Evolutionary conservation across 805 yeast genomes (phyloP).

Genomic region (Cyberlindnera subsufficiens): DNA sequence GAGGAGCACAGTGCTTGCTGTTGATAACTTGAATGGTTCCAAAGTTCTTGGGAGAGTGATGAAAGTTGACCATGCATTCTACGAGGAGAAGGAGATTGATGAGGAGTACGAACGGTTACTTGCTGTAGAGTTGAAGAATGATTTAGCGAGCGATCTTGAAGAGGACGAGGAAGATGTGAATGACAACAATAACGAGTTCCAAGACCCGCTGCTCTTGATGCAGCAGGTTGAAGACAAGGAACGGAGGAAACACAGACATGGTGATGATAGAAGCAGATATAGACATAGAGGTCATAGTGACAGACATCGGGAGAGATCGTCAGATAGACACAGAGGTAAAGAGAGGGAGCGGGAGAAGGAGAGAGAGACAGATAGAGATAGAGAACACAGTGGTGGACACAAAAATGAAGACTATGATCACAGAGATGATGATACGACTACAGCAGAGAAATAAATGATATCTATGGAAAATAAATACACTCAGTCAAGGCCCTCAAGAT

Average conservation of each 20-base stretch:
- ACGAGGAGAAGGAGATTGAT: conserved; percentile 48
- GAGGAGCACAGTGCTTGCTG: conserved; percentile 74
- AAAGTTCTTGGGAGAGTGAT: conserved; percentile 43
- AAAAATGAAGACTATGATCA: conserved; percentile 2
- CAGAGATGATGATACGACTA: neutral
- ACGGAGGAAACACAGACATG: neutral
- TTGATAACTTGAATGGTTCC: conserved; percentile 81
- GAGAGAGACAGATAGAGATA: too few relatives aligned
- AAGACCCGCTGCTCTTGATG: conserved; percentile 22
- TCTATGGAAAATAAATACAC: neutral
- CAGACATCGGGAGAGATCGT: neutral
- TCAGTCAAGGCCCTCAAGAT: conserved; percentile 16
- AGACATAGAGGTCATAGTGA: neutral
- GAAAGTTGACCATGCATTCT: conserved; percentile 69
- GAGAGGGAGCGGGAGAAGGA: neutral
- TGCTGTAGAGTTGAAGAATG: conserved; percentile 26
- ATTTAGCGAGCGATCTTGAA: conserved; percentile 16
- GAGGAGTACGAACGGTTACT: conserved; percentile 38
- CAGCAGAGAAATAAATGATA: too few relatives aligned
- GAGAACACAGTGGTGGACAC: neutral
- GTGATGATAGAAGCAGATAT: neutral
- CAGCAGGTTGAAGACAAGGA: neutral
- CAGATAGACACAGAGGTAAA: neutral
- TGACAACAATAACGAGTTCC: conserved; percentile 17
- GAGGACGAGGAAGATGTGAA: conserved; percentile 1